These are phyloP conservation scores for Xylaria bambusicola DNA, from an alignment of 495 filamentous ascomycete genomes.

Conservation along the genomic window DNA sequence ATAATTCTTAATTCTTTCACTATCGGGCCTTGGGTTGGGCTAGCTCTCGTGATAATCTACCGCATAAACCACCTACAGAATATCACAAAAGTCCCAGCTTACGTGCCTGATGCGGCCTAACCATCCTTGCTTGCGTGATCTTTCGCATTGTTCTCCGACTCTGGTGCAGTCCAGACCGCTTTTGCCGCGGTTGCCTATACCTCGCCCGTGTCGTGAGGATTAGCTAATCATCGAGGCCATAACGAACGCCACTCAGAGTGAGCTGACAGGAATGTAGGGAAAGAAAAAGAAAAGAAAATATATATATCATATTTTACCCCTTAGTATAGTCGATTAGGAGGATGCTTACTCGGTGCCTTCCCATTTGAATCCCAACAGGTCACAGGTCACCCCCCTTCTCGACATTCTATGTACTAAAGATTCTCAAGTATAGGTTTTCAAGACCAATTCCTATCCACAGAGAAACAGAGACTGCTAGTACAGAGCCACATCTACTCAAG, in stretches of 20 bases:
- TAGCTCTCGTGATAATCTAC: background rate
- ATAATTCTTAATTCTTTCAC: background rate
- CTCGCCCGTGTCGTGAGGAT: background rate
- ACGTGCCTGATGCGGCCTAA: conserved; percentile 12
- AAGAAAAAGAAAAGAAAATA: background rate
- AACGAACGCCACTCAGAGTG: background rate
- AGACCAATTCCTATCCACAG: too few species aligned
- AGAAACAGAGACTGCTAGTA: too few species aligned
- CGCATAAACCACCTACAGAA: conserved; percentile 6
- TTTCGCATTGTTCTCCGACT: too few species aligned
- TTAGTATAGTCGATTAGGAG: background rate
- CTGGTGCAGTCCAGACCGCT: conserved; percentile 7
- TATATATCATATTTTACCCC: background rate
- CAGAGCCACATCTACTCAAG: background rate
- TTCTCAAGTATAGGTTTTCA: too few species aligned
- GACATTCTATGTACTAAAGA: background rate
- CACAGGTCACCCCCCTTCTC: background rate
- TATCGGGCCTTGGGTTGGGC: conserved; percentile 1
- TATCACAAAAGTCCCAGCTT: conserved; percentile 4
- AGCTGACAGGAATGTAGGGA: background rate
- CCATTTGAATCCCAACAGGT: background rate
- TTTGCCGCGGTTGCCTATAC: background rate
- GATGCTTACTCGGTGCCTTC: background rate
- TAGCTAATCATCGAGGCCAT: conserved; percentile 5
- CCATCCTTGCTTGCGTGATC: background rate